phyloP scores from a whole-genome alignment of 495 filamentous ascomycete species.

The Lophium mytilinum region DNA sequence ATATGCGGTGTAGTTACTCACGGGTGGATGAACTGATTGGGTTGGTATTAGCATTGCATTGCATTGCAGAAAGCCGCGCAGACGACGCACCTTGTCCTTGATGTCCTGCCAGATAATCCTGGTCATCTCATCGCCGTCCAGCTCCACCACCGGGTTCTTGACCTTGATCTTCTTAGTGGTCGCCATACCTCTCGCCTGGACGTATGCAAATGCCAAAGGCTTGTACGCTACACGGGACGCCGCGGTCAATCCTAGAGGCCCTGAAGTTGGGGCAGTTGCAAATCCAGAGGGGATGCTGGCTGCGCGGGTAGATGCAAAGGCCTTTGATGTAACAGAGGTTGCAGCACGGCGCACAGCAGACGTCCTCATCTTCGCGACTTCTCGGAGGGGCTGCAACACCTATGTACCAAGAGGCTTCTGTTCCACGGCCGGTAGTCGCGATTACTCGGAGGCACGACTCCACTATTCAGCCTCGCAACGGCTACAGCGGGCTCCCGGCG shows the following conservation, averaged over 20 bases:
- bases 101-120: slow-evolving; percentile 98
- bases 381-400: not conserved
- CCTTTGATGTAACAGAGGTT: not conserved
- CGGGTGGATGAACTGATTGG: slow-evolving; percentile 73
- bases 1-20: slow-evolving; percentile 32
- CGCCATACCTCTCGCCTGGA: slow-evolving; percentile 23
- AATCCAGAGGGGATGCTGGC: slow-evolving; percentile 9
- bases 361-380: slow-evolving; percentile 4
- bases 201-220: not conserved
- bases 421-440: too few relatives aligned
- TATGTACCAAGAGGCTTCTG: not conserved
- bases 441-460: too few relatives aligned
- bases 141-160: slow-evolving; percentile 86
- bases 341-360: slow-evolving; percentile 6
- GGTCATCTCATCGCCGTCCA: slow-evolving; percentile 99
- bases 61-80: too few relatives aligned
- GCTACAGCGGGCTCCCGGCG: not conserved
- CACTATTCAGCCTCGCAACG: too few relatives aligned
- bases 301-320: not conserved
- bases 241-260: not conserved
- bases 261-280: slow-evolving; percentile 5
- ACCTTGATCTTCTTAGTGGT: slow-evolving; percentile 75
- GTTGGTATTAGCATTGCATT: not conserved
- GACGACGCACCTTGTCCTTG: slow-evolving; percentile 65
- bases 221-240: not conserved